phyloP scores from a whole-genome alignment of 768 basidiomycete species.

The Hysterangium stoloniferum region DNA sequence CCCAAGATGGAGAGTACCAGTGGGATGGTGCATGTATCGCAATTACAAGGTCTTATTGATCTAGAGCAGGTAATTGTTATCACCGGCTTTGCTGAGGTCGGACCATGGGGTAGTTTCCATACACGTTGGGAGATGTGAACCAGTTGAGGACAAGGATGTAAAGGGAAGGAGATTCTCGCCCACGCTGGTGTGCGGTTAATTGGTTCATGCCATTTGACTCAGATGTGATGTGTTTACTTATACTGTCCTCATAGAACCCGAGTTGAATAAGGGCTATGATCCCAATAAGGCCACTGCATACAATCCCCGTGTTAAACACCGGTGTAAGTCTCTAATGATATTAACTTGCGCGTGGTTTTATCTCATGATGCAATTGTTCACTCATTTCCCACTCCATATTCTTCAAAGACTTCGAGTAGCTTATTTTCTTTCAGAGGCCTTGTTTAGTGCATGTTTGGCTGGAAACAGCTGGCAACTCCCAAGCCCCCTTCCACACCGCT shows the following conservation, averaged over 20 bases:
- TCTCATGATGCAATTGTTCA: no score
- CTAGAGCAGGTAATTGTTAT: slow-evolving; percentile 94
- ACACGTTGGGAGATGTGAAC: slow-evolving; percentile 99
- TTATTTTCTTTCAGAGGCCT: no score
- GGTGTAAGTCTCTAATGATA: no score
- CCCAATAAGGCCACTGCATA: no score
- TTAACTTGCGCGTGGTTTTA: no score
- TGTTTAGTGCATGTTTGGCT: no score
- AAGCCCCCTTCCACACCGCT: no score
- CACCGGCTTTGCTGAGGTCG: slow-evolving; percentile 95
- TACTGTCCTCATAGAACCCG: slow-evolving; percentile 63
- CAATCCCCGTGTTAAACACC: no score
- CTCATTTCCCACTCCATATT: no score
- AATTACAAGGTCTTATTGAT: slow-evolving; percentile 84
- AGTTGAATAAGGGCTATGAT: slow-evolving; percentile 96
- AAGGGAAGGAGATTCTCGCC: slow-evolving; percentile 80
- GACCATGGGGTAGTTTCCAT: slow-evolving; percentile 96
- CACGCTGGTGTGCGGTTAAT: slow-evolving; percentile 94
- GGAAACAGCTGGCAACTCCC: no score
- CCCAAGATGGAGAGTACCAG: slow-evolving; percentile 70
- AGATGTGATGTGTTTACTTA: slow-evolving; percentile 1
- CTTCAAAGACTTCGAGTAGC: no score
- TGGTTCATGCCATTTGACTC: slow-evolving; percentile 45
- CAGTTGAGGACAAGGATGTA: slow-evolving; percentile 97
- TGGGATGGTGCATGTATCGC: slow-evolving; percentile 63